These are phyloP conservation scores for Passalora sequoiae DNA, from an alignment of 2,329 filamentous ascomycete genomes.

Conservation along the genomic window DNA sequence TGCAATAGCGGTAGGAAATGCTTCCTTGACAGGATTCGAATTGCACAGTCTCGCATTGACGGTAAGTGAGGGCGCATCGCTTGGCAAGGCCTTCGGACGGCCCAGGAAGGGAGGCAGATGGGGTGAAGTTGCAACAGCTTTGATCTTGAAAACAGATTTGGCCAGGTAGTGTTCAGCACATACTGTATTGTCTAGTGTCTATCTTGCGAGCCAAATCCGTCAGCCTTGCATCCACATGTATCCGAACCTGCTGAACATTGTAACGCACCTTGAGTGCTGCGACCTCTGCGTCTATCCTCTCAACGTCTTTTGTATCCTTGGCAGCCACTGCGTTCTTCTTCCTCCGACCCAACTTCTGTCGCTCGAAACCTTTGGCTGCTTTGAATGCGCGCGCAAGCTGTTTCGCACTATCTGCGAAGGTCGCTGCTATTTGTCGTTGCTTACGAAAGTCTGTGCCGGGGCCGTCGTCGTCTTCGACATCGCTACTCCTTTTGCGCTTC, in stretches of 20 bases:
- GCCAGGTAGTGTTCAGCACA: slow-evolving; percentile 52
- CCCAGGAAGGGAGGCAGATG: slow-evolving; percentile 42
- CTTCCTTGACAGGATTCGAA: slow-evolving; percentile 54
- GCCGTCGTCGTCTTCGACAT: slow-evolving; percentile 29
- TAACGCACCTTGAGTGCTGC: slow-evolving; percentile 50
- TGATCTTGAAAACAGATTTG: slow-evolving; percentile 54
- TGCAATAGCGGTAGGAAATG: slow-evolving; percentile 43
- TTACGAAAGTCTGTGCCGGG: slow-evolving; percentile 14
- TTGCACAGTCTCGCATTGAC: slow-evolving; percentile 57
- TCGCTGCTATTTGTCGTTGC: slow-evolving; percentile 20
- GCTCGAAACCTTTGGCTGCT: slow-evolving; percentile 68
- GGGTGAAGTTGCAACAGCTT: slow-evolving; percentile 50
- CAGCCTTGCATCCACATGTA: slow-evolving; percentile 4
- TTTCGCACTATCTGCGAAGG: slow-evolving; percentile 46
- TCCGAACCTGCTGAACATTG: neutral
- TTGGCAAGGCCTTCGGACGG: slow-evolving; percentile 36
- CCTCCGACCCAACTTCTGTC: slow-evolving; percentile 65
- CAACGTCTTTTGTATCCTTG: slow-evolving; percentile 45
- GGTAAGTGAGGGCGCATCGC: slow-evolving; percentile 49
- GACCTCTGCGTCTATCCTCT: slow-evolving; percentile 60
- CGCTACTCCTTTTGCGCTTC: slow-evolving; percentile 30
- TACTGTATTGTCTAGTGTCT: slow-evolving; percentile 48
- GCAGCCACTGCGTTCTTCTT: slow-evolving; percentile 50
- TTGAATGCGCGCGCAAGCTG: slow-evolving; percentile 65
- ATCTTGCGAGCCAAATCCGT: slow-evolving; percentile 9